phyloP scores from a whole-genome alignment of 306 rosid species.

The Rosa persica region DNA sequence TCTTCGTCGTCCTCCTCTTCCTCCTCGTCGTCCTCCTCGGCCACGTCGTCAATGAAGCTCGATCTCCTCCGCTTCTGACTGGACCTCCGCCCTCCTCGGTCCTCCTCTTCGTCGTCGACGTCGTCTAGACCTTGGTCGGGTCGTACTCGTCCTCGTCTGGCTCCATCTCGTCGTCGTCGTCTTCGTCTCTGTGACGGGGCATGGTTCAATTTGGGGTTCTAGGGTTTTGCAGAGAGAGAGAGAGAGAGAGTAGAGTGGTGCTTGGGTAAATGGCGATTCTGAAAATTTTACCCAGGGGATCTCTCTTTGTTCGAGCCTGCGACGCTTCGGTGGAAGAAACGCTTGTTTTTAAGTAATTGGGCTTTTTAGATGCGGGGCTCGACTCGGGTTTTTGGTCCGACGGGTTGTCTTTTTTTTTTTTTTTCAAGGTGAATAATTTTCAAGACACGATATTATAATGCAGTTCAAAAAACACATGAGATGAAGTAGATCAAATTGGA shows the following conservation, averaged over 20 bases:
- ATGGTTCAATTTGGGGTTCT: conserved; percentile 28
- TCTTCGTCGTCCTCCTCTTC: conserved; percentile 40
- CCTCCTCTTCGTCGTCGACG: conserved; percentile 43
- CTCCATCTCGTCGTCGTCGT: conserved; percentile 55
- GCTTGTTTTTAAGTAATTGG: background rate
- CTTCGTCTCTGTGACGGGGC: conserved; percentile 55
- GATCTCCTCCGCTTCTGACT: conserved; percentile 64
- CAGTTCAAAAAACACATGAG: too few relatives aligned
- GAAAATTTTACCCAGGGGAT: background rate
- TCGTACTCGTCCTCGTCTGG: conserved; percentile 73
- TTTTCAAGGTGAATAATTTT: too few relatives aligned
- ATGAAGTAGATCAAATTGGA: too few relatives aligned
- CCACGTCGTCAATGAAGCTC: conserved; percentile 56
- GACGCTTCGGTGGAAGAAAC: background rate
- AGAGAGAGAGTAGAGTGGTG: background rate
- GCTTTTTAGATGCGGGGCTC: background rate
- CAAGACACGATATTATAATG: too few relatives aligned
- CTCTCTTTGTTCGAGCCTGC: background rate
- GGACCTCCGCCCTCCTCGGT: conserved; percentile 34
- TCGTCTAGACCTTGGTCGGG: conserved; percentile 51
- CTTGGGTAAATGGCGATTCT: background rate
- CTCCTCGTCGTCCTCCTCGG: conserved; percentile 71
- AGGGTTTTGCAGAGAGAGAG: conserved; percentile 15
- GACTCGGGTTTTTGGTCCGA: background rate
- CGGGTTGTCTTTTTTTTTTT: background rate